Percentiles rank a stretch among this genome's conserved stretches.
phyloP scores from a whole-genome alignment of 345 rosid genomes.

The Melaleuca alternifolia region DNA sequence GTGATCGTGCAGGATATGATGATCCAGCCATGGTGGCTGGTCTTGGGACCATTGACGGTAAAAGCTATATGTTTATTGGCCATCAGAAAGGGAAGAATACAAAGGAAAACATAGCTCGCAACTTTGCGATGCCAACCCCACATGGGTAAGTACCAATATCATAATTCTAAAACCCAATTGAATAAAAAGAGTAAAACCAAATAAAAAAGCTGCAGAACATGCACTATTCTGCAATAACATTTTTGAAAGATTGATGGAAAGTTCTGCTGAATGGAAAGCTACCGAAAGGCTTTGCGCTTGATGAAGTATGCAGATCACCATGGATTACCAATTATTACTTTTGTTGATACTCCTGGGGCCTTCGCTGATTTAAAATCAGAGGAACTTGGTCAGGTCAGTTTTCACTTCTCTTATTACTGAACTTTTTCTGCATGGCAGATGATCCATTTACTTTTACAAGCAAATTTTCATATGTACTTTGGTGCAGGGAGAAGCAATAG shows the following conservation, averaged over 20 bases:
- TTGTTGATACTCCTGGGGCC: slow-evolving; percentile 29
- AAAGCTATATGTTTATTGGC: slow-evolving; percentile 84
- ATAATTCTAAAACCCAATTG: neutral
- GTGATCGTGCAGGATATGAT: slow-evolving; percentile 94
- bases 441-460: neutral
- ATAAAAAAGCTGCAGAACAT: neutral
- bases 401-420: neutral
- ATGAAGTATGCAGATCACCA: slow-evolving; percentile 26
- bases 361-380: slow-evolving; percentile 32
- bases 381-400: slow-evolving; percentile 25
- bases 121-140: slow-evolving; percentile 99
- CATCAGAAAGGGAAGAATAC: slow-evolving; percentile 99
- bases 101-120: slow-evolving; percentile 83
- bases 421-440: neutral
- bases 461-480: neutral
- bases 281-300: slow-evolving; percentile 21
- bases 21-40: slow-evolving; percentile 97
- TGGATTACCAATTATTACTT: slow-evolving; percentile 23
- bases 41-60: slow-evolving; percentile 82
- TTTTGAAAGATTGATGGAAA: neutral
- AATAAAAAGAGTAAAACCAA: neutral
- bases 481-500: slow-evolving; percentile 95
- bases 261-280: slow-evolving; percentile 2
- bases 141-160: slow-evolving; percentile 46
- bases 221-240: neutral